Base-by-base conservation (phyloP, 78 protist species). In the Protostelium mycophagum region DNA sequence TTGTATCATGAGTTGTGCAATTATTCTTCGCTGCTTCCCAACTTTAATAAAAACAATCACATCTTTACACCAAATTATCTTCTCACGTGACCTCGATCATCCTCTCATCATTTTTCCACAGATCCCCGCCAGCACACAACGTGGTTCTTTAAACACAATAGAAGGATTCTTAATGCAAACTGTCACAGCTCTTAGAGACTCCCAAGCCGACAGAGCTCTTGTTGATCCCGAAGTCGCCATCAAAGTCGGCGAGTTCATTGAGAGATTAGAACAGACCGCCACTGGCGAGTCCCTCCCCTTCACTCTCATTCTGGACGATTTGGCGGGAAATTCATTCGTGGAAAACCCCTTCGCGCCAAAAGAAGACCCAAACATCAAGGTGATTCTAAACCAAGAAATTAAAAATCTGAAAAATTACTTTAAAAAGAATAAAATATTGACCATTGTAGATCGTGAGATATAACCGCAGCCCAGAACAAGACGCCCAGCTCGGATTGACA, bases 241-340 rank as follows among this genome's bases (percentile, higher is more conserved):
- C 35, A 51, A 89, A 36, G 28, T 97, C 51, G 89, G 88, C 1
- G 86, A 39, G 36, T 95, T 96, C 89, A 36, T 94, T 5, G 86
- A 1, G 29, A 83, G 63, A 37, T 38, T 97, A n/a, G 28, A 83
- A 28, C 34, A n/a, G 38, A 88, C 83, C 28, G 25, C 92, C 28
- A 35, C 90, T 1, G 83, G 83, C 28, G 89, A 87, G 16, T 63
- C 63, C 16, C 73, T 51, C 35, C 94, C 95, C 39, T 97, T 96
- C 89, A 93, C 93, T n/a, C 0, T 97, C 63, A 83, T 96, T 1
- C 5, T 97, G 34, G 96, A 97, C 85, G 98, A 97, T 73, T 96
- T 96, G 31, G 35, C 96, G 35, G 98, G 98, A 25, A 97, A 97
- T 90, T 88, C 94, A 83, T 92, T 85, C 37, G n/a, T 97, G n/a